Percentiles rank a stretch among this genome's conserved stretches.
Evolutionary conservation across 495 filamentous ascomycete genomes (phyloP).

Genomic region (Immersiella caudata): DNA sequence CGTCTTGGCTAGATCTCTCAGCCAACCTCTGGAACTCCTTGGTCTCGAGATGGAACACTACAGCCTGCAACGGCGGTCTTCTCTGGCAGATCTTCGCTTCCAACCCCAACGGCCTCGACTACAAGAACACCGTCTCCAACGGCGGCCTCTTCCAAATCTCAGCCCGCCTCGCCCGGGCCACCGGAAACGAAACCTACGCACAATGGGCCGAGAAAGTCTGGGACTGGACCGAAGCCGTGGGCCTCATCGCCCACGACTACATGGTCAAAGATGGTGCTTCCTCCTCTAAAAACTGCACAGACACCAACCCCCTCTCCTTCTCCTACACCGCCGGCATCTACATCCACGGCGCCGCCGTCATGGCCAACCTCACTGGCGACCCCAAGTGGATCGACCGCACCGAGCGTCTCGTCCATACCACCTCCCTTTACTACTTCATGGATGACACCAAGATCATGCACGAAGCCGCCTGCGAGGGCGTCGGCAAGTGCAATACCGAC

Average conservation of each 20-base stretch:
- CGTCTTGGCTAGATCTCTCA: conserved; percentile 64
- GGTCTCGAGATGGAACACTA: conserved; percentile 67
- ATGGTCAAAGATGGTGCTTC: conserved; percentile 61
- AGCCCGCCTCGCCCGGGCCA: conserved; percentile 68
- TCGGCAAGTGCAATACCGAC: conserved; percentile 65
- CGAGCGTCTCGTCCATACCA: conserved; percentile 50
- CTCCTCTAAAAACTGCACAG: conserved; percentile 47
- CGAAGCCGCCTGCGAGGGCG: conserved; percentile 73
- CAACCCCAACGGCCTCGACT: conserved; percentile 69
- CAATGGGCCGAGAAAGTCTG: conserved; percentile 72
- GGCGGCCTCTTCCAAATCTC: conserved; percentile 70
- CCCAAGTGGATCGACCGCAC: conserved; percentile 55
- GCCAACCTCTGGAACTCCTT: conserved; percentile 50
- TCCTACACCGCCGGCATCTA: conserved; percentile 69
- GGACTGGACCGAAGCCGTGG: conserved; percentile 63
- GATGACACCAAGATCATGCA: conserved; percentile 62
- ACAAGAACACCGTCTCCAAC: conserved; percentile 74
- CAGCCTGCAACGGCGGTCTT: conserved; percentile 70
- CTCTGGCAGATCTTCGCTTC: conserved; percentile 83
- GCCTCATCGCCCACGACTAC: conserved; percentile 52
- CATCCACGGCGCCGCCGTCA: conserved; percentile 65
- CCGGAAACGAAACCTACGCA: conserved; percentile 63
- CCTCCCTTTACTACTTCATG: conserved; percentile 48
- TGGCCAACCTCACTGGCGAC: conserved; percentile 64
- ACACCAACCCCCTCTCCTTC: conserved; percentile 54